Base-by-base conservation (phyloP, 2,329 filamentous ascomycete genomes). In the Cyphellophora attinorum region DNA sequence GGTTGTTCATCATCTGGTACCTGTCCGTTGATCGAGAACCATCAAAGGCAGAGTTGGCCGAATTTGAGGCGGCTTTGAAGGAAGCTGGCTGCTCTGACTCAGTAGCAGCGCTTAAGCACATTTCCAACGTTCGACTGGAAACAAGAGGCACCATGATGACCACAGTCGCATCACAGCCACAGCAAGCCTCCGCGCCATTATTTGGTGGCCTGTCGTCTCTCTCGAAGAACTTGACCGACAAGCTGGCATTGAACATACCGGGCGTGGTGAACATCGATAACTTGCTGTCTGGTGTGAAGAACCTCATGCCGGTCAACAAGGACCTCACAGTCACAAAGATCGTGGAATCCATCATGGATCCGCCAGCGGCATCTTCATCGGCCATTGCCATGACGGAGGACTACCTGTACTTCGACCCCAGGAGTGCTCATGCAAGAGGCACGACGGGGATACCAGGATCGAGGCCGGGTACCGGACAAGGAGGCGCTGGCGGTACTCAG, bases 71-170 rank as follows among this genome's bases (percentile, higher is more conserved):
- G 57, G 81, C 85, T 3, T 70, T 98, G 12, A 77, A 77, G 40
- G 73, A 72, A 29, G 78, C 79, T 10, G 86, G 84, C 4, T 60
- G 62, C 11, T 77, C 79, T 33, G 81, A 95, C 53, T 34, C 43
- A 6, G 79, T 77, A 11, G 79, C 79, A 12, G 79, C 82, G 29
- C 67, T 98, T 33, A 70, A 85, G 29, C 96, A 96, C 50, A 76
- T 98, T 49, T 79, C 83, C 63, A 84, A 86, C 57, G 85, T 96
- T 34, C 85, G 89, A 40, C 85, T 93, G 46, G 86, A 93, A 33
- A 96, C 89, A 4, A 85, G 91, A 45, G 95, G 96, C 85, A 96
- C 89, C 11, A 94, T 96, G 75, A 82, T 98, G 58, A 93, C 88
- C 2, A 37, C 40, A 12, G 79, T 88, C 18, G 68, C 72, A 11